These are phyloP conservation scores for Coniferiporia sulphurascens DNA, from an alignment of 1,284 basidiomycete species.

Conservation along the genomic window DNA sequence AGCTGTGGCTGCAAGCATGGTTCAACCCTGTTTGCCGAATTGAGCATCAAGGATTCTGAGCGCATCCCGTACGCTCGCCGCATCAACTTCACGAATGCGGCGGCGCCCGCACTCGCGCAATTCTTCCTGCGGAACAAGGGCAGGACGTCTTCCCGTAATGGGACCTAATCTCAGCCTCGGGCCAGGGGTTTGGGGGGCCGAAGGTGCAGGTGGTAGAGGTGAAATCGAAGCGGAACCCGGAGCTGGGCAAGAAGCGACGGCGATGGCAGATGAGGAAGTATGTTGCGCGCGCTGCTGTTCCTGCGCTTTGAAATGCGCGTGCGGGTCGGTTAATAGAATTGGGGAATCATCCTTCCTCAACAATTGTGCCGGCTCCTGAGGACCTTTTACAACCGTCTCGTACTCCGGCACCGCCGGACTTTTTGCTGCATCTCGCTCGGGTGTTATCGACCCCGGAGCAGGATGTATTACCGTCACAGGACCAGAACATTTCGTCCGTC, in stretches of 20 bases:
- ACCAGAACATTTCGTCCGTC: conserved; percentile 73
- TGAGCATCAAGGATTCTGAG: conserved; percentile 73
- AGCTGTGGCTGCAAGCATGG: too few relatives aligned
- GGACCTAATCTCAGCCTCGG: conserved; percentile 4
- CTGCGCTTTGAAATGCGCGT: conserved; percentile 40
- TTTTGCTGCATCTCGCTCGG: conserved; percentile 36
- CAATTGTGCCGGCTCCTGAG: conserved; percentile 10
- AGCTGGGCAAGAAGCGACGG: background rate
- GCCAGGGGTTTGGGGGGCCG: background rate
- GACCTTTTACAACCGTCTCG: background rate
- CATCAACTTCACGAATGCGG: conserved; percentile 66
- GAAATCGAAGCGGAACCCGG: background rate
- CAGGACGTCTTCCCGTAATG: conserved; percentile 27
- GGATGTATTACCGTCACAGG: conserved; percentile 66
- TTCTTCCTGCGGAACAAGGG: conserved; percentile 54
- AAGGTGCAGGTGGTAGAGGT: background rate
- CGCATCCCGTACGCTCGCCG: conserved; percentile 75
- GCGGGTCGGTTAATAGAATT: conserved; percentile 47
- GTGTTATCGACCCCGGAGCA: conserved; percentile 43
- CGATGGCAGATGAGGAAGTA: background rate
- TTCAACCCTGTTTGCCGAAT: conserved; percentile 36
- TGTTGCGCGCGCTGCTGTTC: conserved; percentile 38
- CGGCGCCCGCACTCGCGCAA: conserved; percentile 56
- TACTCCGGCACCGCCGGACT: conserved; percentile 25
- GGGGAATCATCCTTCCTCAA: conserved; percentile 22